Base-by-base conservation (phyloP, 371 early-diverging fungal genomes). In the Rhizopus microsporus region DNA sequence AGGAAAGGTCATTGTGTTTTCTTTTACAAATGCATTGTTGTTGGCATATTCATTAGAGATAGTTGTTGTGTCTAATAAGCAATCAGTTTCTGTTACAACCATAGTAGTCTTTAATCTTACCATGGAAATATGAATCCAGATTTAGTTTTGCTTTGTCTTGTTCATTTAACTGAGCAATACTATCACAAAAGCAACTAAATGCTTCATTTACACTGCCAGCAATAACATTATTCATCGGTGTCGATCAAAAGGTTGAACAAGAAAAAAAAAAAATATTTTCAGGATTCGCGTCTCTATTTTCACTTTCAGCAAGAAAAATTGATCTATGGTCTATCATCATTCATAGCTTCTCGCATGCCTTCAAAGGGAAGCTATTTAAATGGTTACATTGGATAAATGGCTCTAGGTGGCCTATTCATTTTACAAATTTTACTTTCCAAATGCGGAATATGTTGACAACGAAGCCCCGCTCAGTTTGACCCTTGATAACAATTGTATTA, bases 151-250 rank as follows among this genome's bases (percentile, higher is more conserved):
- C 50, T 30, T 45, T 32, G 42, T 58, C 44, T 5, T 34, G 15
- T 34, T 51, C 15, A 37, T 51, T 58, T 31, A 37, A 31, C 31
- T 47, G 37, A 40, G 17, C 8, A 40, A 57, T 30, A 2, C 10
- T 10, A n/a, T 31, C 40, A 23, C 46, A 12, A 46, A 46, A 46
- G 12, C 29, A 46, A 46, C 29, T 7, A 46, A 46, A 46, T 12
- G 46, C 17, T 46, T 46, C 46, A 9, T 46, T 16, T 15, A 46
- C 46, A 29, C 46, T 46, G 46, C 30, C 46, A 17, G 46, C 7
- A 23, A 46, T 46, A 29, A 46, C 46, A 46, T 46, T 46, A 23
- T 46, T 46, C 46, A 46, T 46, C 23, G 29, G 30, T 46, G 15
- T 12, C 8, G 15, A n/a, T n/a, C 17, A 46, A 29, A 46, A 8